phyloP scores from a whole-genome alignment of 2,329 filamentous ascomycete genomes.

The Sclerotinia minor region DNA sequence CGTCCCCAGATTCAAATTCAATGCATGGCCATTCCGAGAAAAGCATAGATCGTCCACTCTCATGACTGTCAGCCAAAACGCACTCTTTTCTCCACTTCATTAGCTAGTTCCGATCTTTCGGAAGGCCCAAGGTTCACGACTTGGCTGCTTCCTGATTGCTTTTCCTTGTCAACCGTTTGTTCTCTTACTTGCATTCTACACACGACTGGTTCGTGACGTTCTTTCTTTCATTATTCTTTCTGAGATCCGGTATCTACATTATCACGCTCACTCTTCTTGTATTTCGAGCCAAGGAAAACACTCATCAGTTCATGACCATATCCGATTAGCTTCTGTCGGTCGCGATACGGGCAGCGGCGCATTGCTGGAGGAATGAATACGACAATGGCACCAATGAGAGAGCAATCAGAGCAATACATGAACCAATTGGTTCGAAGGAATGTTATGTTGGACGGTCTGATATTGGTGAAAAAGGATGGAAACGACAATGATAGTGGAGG shows the following conservation, averaged over 20 bases:
- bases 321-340: constrained; percentile 32
- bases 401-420: constrained; percentile 28
- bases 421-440: constrained; percentile 27
- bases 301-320: constrained; percentile 33
- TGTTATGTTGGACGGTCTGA: constrained; percentile 11
- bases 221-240: constrained; percentile 29
- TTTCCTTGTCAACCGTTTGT: constrained; percentile 27
- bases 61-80: constrained; percentile 7
- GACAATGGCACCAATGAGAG: constrained; percentile 40
- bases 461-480: constrained; percentile 22
- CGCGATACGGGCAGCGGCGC: constrained; percentile 28
- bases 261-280: constrained; percentile 13
- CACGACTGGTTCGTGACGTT: constrained; percentile 42
- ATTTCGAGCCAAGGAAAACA: constrained; percentile 20
- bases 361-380: constrained; percentile 38
- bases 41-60: constrained; percentile 10
- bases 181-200: constrained; percentile 33
- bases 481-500: constrained; percentile 7
- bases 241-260: constrained; percentile 21
- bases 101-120: constrained; percentile 23
- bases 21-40: constrained; percentile 15
- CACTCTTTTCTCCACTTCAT: constrained; percentile 25
- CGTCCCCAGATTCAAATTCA: constrained; percentile 16
- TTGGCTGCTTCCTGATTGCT: constrained; percentile 32
- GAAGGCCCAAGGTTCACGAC: constrained; percentile 27